Evolutionary conservation across 495 filamentous ascomycete species (phyloP), one percentile per base, ranked within the genome.

Genomic region (Pseudomonodictys pantanalensis): DNA sequence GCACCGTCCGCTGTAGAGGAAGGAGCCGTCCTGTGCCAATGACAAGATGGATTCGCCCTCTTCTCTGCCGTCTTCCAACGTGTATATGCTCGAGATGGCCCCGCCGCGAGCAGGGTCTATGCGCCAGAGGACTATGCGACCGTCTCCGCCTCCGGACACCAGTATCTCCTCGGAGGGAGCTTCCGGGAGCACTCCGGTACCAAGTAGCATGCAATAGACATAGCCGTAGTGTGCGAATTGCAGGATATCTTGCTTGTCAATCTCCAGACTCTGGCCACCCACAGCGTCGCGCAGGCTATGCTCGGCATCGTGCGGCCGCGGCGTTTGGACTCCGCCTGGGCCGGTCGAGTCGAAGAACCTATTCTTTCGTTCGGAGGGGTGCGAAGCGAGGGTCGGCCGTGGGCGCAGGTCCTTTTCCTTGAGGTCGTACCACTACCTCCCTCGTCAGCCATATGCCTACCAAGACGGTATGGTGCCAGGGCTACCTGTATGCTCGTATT

Each of bases 211-310:
- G 64, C 90, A 95, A 66, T 97, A 96, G 0, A 97, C 82, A 72
- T 96, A 97, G 12, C 93, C 93, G 72, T 83, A 93, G 67, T 98
- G 93, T 0, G 93, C 90, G 69, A 95, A 98, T 46, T 95, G 85
- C 44, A 80, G 81, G 52, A 96, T 88, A 56, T 95, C 83, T 12
- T 87, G 79, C 24, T 85, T 83, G 66, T 91, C 89, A 67, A 96
- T 92, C 67, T 95, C 91, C 12, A 97, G 77, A 9, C 86, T 66
- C 79, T 84, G 67, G 71, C 86, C 78, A 69, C 87, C 82, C 29
- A 75, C 69, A 8, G 75, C 69, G 44, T 70, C 64, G 20, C 62
- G 63, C 10, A 65, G 70, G 10, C 39, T 44, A 22, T 56, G 48
- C n/a, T 70, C 60, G 73, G 77, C 23, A 59, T 72, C 52, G 72